Evolutionary conservation across 2,329 filamentous ascomycete genomes (phyloP).

Genomic region (Aspergillus eucalypticola): DNA sequence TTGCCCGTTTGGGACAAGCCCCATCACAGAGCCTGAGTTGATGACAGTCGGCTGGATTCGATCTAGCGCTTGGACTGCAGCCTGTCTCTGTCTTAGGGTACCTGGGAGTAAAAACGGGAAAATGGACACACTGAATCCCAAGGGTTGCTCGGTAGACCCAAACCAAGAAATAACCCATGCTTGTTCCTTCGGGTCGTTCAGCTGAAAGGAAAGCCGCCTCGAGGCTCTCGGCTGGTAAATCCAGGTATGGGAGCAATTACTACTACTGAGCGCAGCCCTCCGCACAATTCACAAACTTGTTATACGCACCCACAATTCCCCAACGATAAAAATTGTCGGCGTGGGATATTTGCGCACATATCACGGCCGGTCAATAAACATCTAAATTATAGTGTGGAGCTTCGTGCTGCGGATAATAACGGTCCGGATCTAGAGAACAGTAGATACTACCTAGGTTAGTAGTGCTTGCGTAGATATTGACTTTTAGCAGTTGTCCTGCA

Average conservation of each 20-base stretch:
- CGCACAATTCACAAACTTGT: not conserved
- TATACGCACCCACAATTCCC: not conserved
- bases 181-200: not conserved
- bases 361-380: not conserved
- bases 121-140: not conserved
- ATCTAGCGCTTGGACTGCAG: not conserved
- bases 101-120: not conserved
- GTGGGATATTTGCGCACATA: not conserved
- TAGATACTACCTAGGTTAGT: not conserved
- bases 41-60: not conserved
- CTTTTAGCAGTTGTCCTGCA: too few species aligned
- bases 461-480: not conserved
- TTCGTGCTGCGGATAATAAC: not conserved
- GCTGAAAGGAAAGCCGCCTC: not conserved
- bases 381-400: not conserved
- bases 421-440: not conserved
- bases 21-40: not conserved
- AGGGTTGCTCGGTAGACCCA: not conserved
- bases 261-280: not conserved
- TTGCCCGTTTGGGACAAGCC: not conserved
- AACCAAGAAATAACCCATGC: not conserved
- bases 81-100: not conserved
- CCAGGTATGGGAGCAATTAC: not conserved
- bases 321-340: not conserved
- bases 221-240: not conserved